Evolutionary conservation across 306 rosid species (phyloP), one percentile per base, ranked within the genome.

Genomic region (Prunus padus): DNA sequence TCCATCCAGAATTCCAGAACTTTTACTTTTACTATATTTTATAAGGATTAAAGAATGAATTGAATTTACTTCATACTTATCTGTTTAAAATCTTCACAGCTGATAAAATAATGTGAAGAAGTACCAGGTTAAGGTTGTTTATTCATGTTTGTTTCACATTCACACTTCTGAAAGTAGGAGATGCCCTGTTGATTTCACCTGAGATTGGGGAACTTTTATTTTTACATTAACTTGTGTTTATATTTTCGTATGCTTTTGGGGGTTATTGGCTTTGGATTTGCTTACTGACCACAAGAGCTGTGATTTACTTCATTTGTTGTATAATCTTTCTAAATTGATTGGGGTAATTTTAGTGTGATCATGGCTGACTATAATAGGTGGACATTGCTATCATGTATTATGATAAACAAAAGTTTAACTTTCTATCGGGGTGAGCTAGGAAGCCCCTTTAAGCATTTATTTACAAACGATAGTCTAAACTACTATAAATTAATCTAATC

Each of bases 131-230:
- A 16, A 50, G 55, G 14, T 15, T 3, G 20, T 50, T 16, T 4
- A 3, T 50, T 16, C 55, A 50, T 50, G 15, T 50, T 50, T 4
- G 19, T 50, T 50, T 50, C 55, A 50, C n/a, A 16, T 15, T 5
- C n/a, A 50, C 14, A 8, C 3, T 72, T 87, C 80, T 5, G 86
- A 65, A 63, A 80, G 85, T 20, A 79, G 74, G 82, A 90, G 87
- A 76, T 92, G 98, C 74, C 87, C 89, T 0, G 90, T 88, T 26
- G 87, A 92, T 79, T 95, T 91, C 87, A 74, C 81, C 19, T 91
- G 88, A 90, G 2, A 5, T 51, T 20, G 45, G 40, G 19, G 42
- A 4, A 16, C 20, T 65, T 4, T 23, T 28, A 0, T 20, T n/a
- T 20, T 13, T 49, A 15, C 8, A 71, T 61, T 23, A 2, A 9